Conservation (phyloP, 2,329 filamentous ascomycete genomes). For the Colletotrichum theobromicola region DNA sequence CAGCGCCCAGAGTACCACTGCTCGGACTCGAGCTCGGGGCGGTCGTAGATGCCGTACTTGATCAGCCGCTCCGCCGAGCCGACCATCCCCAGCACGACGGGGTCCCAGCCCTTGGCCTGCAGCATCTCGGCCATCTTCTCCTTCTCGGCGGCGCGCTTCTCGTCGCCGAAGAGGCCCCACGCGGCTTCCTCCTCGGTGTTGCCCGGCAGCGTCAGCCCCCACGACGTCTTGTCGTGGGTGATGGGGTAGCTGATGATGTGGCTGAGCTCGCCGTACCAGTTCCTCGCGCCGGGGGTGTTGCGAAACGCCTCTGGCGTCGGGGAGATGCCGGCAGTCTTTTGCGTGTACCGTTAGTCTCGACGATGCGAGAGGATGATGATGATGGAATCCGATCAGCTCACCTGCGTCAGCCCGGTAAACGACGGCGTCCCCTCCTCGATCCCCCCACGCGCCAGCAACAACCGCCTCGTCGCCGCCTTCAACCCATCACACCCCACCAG, state of each 20-base stretch:
- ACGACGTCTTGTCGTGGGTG: conserved; percentile 23
- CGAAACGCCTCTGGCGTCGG: conserved; percentile 19
- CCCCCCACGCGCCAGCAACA: conserved; percentile 19
- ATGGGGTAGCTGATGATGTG: conserved; percentile 29
- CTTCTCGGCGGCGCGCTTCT: conserved; percentile 22
- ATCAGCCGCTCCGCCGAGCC: conserved; percentile 26
- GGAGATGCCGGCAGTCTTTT: conserved; percentile 27
- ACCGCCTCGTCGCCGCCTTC: conserved; percentile 22
- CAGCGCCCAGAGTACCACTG: conserved; percentile 27
- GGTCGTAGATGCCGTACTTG: conserved; percentile 31
- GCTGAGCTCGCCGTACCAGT: conserved; percentile 29
- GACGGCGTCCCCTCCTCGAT: conserved; percentile 20
- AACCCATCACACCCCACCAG: conserved; percentile 29
- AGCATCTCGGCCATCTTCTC: conserved; percentile 20
- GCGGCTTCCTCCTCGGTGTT: conserved; percentile 25
- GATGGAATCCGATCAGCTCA: not conserved
- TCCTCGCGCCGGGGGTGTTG: conserved; percentile 17
- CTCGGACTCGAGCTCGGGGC: conserved; percentile 23
- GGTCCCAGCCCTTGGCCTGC: conserved; percentile 21
- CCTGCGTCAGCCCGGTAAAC: conserved; percentile 25
- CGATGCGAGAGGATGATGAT: not conserved
- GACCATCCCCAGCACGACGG: conserved; percentile 23
- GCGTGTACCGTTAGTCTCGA: not conserved
- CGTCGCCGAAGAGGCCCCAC: conserved; percentile 25
- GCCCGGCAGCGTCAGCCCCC: conserved; percentile 28